Base-by-base conservation (phyloP, 139 green algal genomes). In the Coccomyxa sp. region DNA sequence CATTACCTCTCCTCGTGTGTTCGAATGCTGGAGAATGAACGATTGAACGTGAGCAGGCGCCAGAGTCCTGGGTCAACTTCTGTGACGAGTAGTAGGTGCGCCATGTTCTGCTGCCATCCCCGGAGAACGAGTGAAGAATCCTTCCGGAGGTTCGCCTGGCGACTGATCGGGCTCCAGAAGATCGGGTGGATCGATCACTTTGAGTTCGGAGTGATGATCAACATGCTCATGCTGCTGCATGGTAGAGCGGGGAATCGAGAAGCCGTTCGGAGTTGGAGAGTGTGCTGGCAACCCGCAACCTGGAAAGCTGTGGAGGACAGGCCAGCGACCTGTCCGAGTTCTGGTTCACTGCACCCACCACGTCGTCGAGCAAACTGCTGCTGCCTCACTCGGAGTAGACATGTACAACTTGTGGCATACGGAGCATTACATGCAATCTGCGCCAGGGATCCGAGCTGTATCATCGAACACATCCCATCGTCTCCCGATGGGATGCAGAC, bases 11-110 rank as follows among this genome's bases (percentile, higher is more conserved):
- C 44, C 44, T 58, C 44, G 44, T 58, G 44, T 58, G 44, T 58
- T 58, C 44, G 44, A 58, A 58, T 58, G 44, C 44, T 58, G 44
- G 44, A 58, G 44, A 58, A 58, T 58, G 44, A 58, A 58, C 44
- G 44, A 58, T 58, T 58, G 44, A 58, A 58, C 44, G 44, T 58
- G 44, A 58, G 44, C 44, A 27, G 44, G 44, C 44, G 44, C 44
- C 44, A 58, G 44, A 58, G 44, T 58, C 12, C 44, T 58, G 44
- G 44, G 44, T 58, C 44, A 58, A 58, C 44, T 58, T 58, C 44
- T 58, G 44, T 58, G 44, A 27, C 44, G 44, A 58, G 44, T 58
- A 58, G 44, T 58, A 58, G 44, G 44, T 58, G 44, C 44, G 44
- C 44, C 44, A 58, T 58, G 44, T 58, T 58, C 44, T 58, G 44